A percentile compares a stretch with the other conserved stretches of the same genome.
Evolutionary conservation across 2,329 filamentous ascomycete species (phyloP).

Genomic region (Neofusicoccum cordaticola): DNA sequence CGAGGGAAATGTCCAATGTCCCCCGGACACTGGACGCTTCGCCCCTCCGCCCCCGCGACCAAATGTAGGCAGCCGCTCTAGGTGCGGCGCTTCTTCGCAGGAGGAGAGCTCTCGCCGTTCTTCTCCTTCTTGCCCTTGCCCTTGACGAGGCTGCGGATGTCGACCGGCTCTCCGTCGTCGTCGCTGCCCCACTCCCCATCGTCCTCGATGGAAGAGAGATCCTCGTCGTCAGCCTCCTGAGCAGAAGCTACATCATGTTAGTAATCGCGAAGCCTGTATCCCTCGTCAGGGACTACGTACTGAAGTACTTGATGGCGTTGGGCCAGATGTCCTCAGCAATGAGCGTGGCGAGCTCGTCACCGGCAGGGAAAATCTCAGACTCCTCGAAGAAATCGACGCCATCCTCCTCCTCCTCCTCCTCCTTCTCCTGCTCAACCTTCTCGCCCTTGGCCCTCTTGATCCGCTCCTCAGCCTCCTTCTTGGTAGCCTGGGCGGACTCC

Average conservation of each 20-base stretch:
- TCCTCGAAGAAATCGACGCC: slow-evolving; percentile 63
- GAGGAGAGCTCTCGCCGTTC: slow-evolving; percentile 28
- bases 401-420: slow-evolving; percentile 56
- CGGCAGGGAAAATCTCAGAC: slow-evolving; percentile 83
- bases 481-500: slow-evolving; percentile 63
- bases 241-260: slow-evolving; percentile 42
- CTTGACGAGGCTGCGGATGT: slow-evolving; percentile 44
- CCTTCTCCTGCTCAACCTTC: slow-evolving; percentile 42
- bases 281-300: slow-evolving; percentile 52
- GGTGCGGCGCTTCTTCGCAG: slow-evolving; percentile 37
- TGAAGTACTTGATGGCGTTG: slow-evolving; percentile 85
- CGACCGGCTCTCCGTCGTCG: slow-evolving; percentile 51
- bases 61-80: neutral
- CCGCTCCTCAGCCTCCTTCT: slow-evolving; percentile 60
- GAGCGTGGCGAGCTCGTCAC: slow-evolving; percentile 75
- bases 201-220: slow-evolving; percentile 65
- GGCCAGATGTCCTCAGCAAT: slow-evolving; percentile 88
- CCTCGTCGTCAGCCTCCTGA: slow-evolving; percentile 68
- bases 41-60: no score
- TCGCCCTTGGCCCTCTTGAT: slow-evolving; percentile 41
- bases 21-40: neutral
- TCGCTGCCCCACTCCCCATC: slow-evolving; percentile 54
- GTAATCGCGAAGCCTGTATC: neutral
- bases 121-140: slow-evolving; percentile 49
- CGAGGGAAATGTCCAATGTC: neutral